A percentile compares a stretch with the other conserved stretches of the same genome.
Evolutionary conservation across 805 yeast genomes (phyloP).

Genomic region (Yarrowia sp.): DNA sequence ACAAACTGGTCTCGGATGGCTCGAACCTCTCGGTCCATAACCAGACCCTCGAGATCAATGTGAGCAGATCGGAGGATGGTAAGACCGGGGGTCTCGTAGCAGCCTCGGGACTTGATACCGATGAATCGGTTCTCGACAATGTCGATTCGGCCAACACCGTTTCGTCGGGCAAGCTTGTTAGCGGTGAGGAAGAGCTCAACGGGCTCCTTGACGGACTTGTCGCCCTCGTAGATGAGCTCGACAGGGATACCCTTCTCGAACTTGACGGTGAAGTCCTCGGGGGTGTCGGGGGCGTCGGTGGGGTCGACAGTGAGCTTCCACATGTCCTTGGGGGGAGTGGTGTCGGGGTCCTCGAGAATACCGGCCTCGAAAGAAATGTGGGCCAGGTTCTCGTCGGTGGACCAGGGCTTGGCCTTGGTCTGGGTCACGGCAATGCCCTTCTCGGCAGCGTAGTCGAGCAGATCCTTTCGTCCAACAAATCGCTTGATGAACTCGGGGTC

Average conservation of each 20-base stretch:
- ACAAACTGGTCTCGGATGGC: constrained; percentile 96
- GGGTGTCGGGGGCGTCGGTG: constrained; percentile 88
- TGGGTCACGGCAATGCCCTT: constrained; percentile 95
- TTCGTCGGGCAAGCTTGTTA: constrained; percentile 95
- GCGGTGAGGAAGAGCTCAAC: constrained; percentile 92
- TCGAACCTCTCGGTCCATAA: constrained; percentile 96
- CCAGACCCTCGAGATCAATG: constrained; percentile 95
- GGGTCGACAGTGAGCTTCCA: constrained; percentile 99
- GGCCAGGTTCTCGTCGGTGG: constrained; percentile 98
- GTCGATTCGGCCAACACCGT: constrained; percentile 99
- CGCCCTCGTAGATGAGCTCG: constrained; percentile 71
- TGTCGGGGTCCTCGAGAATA: constrained; percentile 96
- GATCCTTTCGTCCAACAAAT: constrained; percentile 97
- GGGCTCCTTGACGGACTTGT: constrained; percentile 75
- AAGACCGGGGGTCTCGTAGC: constrained; percentile 99
- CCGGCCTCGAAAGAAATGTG: constrained; percentile 99
- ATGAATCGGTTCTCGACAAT: constrained; percentile 99
- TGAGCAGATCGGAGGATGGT: constrained; percentile 93
- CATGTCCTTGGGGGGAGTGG: constrained; percentile 99
- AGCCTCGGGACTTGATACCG: constrained; percentile 98
- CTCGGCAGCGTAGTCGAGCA: constrained; percentile 89
- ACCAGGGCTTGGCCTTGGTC: constrained; percentile 99
- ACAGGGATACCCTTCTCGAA: constrained; percentile 88
- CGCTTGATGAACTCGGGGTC: constrained; percentile 91
- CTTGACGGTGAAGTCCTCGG: constrained; percentile 84